phyloP scores from a whole-genome alignment of 306 rosid genomes.

The Pachyrhizus erosus region DNA sequence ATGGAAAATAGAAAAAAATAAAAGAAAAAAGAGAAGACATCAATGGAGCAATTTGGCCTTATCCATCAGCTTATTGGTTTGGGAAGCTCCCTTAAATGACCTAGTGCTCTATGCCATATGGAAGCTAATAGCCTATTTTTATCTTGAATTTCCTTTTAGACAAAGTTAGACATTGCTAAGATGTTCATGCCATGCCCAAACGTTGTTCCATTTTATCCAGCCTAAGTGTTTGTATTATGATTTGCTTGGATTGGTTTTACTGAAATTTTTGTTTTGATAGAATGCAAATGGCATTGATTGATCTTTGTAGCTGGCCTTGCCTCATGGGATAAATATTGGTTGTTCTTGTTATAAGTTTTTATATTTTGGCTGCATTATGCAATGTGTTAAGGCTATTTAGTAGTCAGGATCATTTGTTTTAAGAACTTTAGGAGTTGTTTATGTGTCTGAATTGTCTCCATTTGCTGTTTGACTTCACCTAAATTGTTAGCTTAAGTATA shows the following conservation, averaged over 20 bases:
- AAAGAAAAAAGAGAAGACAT: neutral
- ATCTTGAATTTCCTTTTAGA: neutral
- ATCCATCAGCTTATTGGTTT: conserved; percentile 4
- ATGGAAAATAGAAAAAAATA: neutral
- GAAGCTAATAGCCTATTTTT: neutral
- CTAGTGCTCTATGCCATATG: neutral
- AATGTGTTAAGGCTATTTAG: neutral
- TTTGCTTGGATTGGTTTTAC: conserved; percentile 12
- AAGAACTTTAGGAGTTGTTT: conserved; percentile 12
- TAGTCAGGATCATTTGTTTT: neutral
- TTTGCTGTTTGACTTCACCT: conserved; percentile 16
- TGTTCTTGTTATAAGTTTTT: conserved; percentile 2
- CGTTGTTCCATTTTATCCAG: neutral
- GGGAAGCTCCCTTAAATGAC: neutral
- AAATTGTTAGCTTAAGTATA: conserved; percentile 7
- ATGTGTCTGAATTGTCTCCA: conserved; percentile 12
- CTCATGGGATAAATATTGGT: neutral
- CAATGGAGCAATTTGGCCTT: neutral
- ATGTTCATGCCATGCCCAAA: neutral
- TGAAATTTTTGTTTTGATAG: conserved; percentile 4
- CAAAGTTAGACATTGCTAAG: neutral
- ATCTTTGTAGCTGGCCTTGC: neutral
- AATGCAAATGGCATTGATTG: conserved; percentile 27
- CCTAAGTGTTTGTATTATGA: conserved; percentile 2
- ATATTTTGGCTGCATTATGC: neutral